Base-by-base conservation (phyloP, 140 eudicot species). In the Cichorium intybus region DNA sequence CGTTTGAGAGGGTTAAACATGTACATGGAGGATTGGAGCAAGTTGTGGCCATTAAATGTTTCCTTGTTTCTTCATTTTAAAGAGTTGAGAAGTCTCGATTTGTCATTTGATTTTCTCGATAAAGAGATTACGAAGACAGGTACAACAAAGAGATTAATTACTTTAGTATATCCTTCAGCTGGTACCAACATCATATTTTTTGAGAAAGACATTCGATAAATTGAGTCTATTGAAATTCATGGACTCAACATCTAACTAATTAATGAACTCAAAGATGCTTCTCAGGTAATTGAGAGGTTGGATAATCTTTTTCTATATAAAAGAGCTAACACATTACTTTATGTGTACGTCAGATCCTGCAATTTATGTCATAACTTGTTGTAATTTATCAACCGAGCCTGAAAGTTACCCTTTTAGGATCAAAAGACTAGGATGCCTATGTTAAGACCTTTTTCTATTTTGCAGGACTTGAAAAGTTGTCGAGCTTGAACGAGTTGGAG, bases 401-500 rank as follows among this genome's bases (percentile, higher is more conserved):
- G 16, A 15, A 18, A 18, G 26, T 22, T 29, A 7, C n/a, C n/a
- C 48, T 49, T 26, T 17, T 10, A 24, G 24, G 20, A 4, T 6
- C 15, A 37, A 17, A 10, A n/a, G 20, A 22, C 27, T 15, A 15
- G 23, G 52, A 16, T 17, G 23, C 54, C 12, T 17, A 5, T 18
- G 54, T 18, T 48, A 16, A 17, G 18, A 2, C 3, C 3, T 17
- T 17, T 18, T 8, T 43, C 1, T 48, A 2, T 45, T 35, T 55
- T 16, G 17, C 41, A 73, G 80, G 59, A 10, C 69, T 70, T 26
- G 64, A 27, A 46, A 65, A 31, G 55, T 62, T 79, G 28, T 67
- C 76, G 1, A 47, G 74, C 28, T 73, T 79, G 69, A 73, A 69
- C 24, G 73, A 61, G 16, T 24, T 79, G 26, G 72, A 73, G 68